Percentiles rank a stretch among this genome's conserved stretches.
Conservation (phyloP, 306 rosid species). For the Adenanthera pavonina region DNA sequence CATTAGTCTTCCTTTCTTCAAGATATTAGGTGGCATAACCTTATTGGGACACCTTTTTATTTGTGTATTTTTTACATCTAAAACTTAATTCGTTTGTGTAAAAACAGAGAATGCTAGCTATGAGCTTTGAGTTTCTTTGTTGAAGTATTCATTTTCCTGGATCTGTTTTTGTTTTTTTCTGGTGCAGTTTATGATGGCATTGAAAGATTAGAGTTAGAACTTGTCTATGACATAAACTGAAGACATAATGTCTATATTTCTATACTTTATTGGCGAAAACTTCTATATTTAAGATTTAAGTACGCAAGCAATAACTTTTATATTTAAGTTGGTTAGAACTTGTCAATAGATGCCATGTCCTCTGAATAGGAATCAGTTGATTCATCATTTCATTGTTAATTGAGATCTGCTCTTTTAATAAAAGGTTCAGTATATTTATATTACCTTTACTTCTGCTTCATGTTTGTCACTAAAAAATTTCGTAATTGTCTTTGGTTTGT, state of each 20-base stretch:
- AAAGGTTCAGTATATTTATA: slow-evolving; percentile 3
- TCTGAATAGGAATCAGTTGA: slow-evolving; percentile 3
- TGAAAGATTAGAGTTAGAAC: slow-evolving; percentile 17
- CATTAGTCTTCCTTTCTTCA: background rate
- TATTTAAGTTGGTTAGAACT: slow-evolving; percentile 15
- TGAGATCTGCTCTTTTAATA: slow-evolving; percentile 6
- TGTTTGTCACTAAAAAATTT: background rate
- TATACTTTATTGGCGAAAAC: background rate
- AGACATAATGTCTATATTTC: background rate
- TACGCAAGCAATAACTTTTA: background rate
- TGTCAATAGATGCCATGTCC: slow-evolving; percentile 12
- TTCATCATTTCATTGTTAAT: background rate
- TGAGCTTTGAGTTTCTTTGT: slow-evolving; percentile 11
- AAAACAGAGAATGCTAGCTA: background rate
- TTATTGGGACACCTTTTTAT: background rate
- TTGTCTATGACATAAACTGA: slow-evolving; percentile 1
- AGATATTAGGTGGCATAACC: background rate
- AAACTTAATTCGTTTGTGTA: background rate
- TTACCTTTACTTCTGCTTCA: background rate
- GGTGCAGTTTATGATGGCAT: slow-evolving; percentile 20
- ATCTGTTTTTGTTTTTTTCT: background rate
- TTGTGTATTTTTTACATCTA: background rate
- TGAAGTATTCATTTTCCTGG: slow-evolving; percentile 8
- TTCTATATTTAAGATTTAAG: background rate
- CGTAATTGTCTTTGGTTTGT: background rate